Percentiles rank a stretch among this genome's conserved stretches.
Evolutionary conservation across 768 basidiomycete genomes (phyloP).

Genomic region (Termitomyces sp.): DNA sequence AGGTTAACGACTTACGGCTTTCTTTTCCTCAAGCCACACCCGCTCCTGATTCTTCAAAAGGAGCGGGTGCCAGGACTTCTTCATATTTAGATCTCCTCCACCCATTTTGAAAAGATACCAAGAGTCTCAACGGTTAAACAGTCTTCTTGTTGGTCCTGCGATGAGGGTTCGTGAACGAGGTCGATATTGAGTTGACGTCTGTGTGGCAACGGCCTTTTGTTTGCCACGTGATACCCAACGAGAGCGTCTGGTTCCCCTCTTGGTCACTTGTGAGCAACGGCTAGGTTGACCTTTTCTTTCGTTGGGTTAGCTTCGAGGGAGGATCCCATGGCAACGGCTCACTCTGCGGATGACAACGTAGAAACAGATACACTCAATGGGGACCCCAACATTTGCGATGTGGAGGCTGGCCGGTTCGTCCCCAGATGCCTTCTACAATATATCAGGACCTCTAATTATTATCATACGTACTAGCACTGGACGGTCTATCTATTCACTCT

Average conservation of each 20-base stretch:
- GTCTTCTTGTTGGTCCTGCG: neutral
- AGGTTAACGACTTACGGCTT: constrained; percentile 59
- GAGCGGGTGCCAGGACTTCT: constrained; percentile 99
- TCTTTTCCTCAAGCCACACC: constrained; percentile 99
- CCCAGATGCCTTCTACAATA: neutral
- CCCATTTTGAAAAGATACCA: constrained; percentile 68
- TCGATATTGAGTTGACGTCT: neutral
- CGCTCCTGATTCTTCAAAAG: constrained; percentile 97
- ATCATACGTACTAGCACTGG: constrained; percentile 43
- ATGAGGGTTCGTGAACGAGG: neutral
- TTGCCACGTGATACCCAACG: neutral
- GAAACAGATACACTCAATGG: constrained; percentile 30
- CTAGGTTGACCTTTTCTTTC: neutral
- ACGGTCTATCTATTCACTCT: constrained; percentile 82
- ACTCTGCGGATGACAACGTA: constrained; percentile 16
- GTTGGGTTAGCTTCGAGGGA: neutral
- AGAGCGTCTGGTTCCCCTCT: too few relatives aligned
- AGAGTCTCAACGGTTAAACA: neutral
- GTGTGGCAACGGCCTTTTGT: neutral
- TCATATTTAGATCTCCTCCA: constrained; percentile 98
- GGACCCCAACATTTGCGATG: constrained; percentile 18
- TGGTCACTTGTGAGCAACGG: neutral
- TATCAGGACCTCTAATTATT: constrained; percentile 6
- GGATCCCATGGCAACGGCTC: constrained; percentile 9
- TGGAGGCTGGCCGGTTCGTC: constrained; percentile 15